phyloP scores from a whole-genome alignment of 1,139 yeast species.

The Saccharomyces hybrid region DNA sequence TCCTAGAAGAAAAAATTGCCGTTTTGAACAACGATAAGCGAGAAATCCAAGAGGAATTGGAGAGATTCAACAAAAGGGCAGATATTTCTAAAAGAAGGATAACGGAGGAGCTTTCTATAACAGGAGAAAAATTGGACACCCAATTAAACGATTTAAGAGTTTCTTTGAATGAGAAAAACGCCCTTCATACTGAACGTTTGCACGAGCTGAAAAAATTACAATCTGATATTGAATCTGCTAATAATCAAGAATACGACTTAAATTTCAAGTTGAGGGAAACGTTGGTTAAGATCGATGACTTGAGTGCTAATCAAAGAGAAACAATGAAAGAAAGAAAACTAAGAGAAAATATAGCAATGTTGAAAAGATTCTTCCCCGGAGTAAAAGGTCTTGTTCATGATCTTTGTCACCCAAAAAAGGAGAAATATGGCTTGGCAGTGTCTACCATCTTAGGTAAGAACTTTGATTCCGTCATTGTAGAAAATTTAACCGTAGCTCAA shows the following conservation, averaged over 20 bases:
- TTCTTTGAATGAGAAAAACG: conserved; percentile 39
- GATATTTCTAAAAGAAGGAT: conserved; percentile 37
- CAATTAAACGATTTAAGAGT: conserved; percentile 35
- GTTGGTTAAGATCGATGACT: conserved; percentile 56
- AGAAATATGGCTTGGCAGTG: conserved; percentile 68
- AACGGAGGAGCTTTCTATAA: conserved; percentile 32
- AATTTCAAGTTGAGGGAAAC: conserved; percentile 62
- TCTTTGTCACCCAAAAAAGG: conserved; percentile 70
- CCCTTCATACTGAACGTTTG: conserved; percentile 38
- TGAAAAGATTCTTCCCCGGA: conserved; percentile 70
- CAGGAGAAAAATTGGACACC: conserved; percentile 38
- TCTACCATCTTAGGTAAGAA: conserved; percentile 74
- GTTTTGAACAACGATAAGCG: conserved; percentile 41
- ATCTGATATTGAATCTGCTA: conserved; percentile 29
- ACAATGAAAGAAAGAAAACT: conserved; percentile 58
- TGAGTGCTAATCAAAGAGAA: conserved; percentile 71
- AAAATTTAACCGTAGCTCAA: conserved; percentile 63
- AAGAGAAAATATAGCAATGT: conserved; percentile 61
- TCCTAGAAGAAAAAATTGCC: conserved; percentile 45
- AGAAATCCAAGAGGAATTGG: conserved; percentile 37
- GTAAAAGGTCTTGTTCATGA: conserved; percentile 77
- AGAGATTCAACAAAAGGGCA: conserved; percentile 36
- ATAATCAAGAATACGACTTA: conserved; percentile 39
- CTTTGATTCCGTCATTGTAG: conserved; percentile 79
- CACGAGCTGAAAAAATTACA: conserved; percentile 31